phyloP scores from a whole-genome alignment of 192 early-diverging fungal genomes.

The Entomortierella lignicola region DNA sequence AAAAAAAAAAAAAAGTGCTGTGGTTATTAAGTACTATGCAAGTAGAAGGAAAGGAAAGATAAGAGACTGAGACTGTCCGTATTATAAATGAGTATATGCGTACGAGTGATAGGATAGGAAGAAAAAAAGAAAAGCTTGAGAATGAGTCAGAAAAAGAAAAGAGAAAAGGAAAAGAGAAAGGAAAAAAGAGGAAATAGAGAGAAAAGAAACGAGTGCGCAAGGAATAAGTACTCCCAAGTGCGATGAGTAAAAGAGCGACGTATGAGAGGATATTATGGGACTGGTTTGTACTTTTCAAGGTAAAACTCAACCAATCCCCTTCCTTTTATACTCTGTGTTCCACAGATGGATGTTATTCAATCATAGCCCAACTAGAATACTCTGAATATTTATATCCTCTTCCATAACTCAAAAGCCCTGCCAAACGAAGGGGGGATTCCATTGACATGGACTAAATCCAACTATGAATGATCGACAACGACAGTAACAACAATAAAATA shows the following conservation, averaged over 20 bases:
- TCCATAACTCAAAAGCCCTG: no score
- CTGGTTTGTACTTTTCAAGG: background rate
- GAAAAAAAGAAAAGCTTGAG: conserved; percentile 2
- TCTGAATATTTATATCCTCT: no score
- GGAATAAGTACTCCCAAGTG: background rate
- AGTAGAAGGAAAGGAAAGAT: no score
- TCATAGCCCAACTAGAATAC: no score
- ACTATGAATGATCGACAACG: no score
- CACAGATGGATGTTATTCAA: background rate
- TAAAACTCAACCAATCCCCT: background rate
- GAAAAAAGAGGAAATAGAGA: background rate
- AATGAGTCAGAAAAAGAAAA: background rate
- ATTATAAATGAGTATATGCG: background rate
- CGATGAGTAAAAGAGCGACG: conserved; percentile 1
- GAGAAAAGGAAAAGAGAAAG: conserved; percentile 4
- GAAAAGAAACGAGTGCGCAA: background rate
- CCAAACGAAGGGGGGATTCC: no score
- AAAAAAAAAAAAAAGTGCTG: no score
- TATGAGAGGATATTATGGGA: background rate
- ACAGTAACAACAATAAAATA: background rate
- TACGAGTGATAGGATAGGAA: background rate
- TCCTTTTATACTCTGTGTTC: background rate
- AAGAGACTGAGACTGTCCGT: no score
- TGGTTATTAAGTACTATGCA: no score
- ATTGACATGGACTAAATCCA: no score